These are phyloP conservation scores for Calocybe gambosa DNA, from an alignment of 1,284 basidiomycete species.

Conservation along the genomic window DNA sequence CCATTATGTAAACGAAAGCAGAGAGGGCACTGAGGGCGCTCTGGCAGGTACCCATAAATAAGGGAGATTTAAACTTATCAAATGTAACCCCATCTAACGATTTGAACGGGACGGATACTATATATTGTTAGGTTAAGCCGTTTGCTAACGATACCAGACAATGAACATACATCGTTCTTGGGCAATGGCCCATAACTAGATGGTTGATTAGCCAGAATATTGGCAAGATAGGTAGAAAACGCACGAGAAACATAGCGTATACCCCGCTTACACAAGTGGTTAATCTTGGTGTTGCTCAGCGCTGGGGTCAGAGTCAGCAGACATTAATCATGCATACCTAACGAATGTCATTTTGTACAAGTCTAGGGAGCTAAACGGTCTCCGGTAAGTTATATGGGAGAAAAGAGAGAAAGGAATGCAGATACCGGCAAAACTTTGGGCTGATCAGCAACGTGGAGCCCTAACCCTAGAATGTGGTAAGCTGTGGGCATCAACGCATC, in stretches of 20 bases:
- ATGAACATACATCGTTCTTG: constrained; percentile 78
- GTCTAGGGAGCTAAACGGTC: background rate
- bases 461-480: constrained; percentile 22
- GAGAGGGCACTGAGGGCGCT: constrained; percentile 76
- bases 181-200: constrained; percentile 81
- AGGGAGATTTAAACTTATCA: constrained; percentile 81
- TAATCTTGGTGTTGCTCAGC: constrained; percentile 37
- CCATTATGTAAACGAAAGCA: constrained; percentile 74
- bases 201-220: constrained; percentile 12
- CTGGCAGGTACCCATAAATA: constrained; percentile 87
- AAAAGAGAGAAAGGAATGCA: background rate
- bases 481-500: no score
- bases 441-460: constrained; percentile 26
- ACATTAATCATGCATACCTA: constrained; percentile 22
- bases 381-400: background rate
- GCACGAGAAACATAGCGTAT: constrained; percentile 74
- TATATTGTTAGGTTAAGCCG: constrained; percentile 7
- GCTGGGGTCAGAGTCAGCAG: background rate
- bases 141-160: background rate
- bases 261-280: constrained; percentile 63
- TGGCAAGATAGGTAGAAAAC: constrained; percentile 19
- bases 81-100: constrained; percentile 55
- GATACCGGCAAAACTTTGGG: constrained; percentile 7
- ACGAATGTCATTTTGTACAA: constrained; percentile 31
- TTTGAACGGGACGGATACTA: constrained; percentile 82